Evolutionary conservation across 768 basidiomycete genomes (phyloP).

Genomic region (Pleurotus eryngii): DNA sequence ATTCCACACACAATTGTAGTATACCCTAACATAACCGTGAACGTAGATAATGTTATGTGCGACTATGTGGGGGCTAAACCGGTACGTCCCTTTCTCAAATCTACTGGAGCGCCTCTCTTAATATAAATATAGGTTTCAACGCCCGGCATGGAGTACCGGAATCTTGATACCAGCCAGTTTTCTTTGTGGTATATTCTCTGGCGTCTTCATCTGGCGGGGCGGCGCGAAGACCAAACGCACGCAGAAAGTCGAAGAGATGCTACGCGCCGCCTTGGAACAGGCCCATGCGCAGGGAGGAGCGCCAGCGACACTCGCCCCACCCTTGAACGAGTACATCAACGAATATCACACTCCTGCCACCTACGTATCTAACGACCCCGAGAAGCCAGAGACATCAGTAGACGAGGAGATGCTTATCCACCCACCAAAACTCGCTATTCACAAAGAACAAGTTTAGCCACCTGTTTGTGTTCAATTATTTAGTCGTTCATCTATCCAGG

Average conservation of each 20-base stretch:
- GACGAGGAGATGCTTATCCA: background rate
- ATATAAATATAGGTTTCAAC: conserved; percentile 40
- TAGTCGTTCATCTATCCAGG: background rate
- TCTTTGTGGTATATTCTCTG: conserved; percentile 73
- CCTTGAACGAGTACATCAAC: background rate
- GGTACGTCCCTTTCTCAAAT: conserved; percentile 30
- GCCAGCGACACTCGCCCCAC: background rate
- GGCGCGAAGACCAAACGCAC: conserved; percentile 67
- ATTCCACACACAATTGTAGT: background rate
- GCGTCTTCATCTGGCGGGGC: conserved; percentile 72
- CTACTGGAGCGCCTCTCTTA: background rate
- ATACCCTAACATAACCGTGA: background rate
- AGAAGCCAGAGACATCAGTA: background rate
- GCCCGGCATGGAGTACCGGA: conserved; percentile 70
- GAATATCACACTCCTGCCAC: background rate
- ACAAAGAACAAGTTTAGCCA: background rate
- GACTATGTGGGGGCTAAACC: conserved; percentile 78
- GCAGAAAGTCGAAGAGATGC: conserved; percentile 56
- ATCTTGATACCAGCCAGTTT: conserved; percentile 71
- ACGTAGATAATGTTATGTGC: conserved; percentile 61
- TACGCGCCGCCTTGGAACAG: conserved; percentile 43
- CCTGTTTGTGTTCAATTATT: background rate
- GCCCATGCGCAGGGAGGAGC: background rate
- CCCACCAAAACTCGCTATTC: background rate
- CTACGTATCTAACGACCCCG: background rate